These are phyloP conservation scores for Ascochyta koolunga DNA, from an alignment of 2,329 filamentous ascomycete genomes.

Conservation along the genomic window DNA sequence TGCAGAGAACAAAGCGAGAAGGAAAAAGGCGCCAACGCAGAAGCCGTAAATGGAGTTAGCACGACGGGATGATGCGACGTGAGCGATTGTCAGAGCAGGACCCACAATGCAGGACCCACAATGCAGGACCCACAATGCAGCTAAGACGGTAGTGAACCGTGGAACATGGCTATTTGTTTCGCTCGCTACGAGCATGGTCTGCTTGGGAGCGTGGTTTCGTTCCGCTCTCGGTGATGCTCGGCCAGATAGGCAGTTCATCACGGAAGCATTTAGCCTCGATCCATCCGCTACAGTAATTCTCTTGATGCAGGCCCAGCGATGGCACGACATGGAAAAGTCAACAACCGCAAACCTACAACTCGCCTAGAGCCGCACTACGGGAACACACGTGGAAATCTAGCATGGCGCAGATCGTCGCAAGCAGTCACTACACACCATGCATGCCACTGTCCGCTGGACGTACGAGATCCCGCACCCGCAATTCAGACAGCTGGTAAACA, in stretches of 20 bases:
- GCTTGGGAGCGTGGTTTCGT: neutral
- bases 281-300: neutral
- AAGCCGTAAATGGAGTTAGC: neutral
- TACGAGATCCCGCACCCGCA: too few species aligned
- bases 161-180: neutral
- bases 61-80: constrained; percentile 6
- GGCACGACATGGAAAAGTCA: neutral
- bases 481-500: too few species aligned
- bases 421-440: too few species aligned
- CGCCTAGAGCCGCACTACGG: constrained; percentile 8
- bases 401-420: neutral
- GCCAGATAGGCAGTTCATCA: neutral
- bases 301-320: neutral
- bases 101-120: neutral
- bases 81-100: neutral
- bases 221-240: neutral
- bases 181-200: neutral
- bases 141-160: neutral
- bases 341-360: neutral
- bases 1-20: constrained; percentile 9
- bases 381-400: constrained; percentile 6
- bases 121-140: neutral
- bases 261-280: neutral
- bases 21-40: neutral
- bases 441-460: too few species aligned